A percentile compares a stretch with the other conserved stretches of the same genome.
phyloP scores from a whole-genome alignment of 257 asterid genomes.

The Nyctanthes arbortristis region DNA sequence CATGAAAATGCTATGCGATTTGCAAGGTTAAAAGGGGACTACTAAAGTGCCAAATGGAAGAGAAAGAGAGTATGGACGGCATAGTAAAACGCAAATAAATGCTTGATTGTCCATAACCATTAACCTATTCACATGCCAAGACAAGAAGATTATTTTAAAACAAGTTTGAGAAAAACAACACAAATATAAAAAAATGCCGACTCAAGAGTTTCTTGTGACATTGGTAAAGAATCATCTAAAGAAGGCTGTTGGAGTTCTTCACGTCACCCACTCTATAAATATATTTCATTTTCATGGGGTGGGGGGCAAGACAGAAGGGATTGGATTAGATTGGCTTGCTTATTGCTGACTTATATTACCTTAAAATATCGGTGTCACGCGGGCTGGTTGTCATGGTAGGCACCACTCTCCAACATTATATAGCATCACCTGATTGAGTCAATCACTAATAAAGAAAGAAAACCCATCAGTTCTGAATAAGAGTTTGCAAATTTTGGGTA shows the following conservation, averaged over 20 bases:
- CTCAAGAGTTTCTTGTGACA: conserved; percentile 59
- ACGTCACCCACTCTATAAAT: conserved; percentile 54
- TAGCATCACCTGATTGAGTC: conserved; percentile 33
- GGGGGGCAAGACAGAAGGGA: too few relatives aligned
- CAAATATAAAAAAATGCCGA: conserved; percentile 48
- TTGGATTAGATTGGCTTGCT: conserved; percentile 21
- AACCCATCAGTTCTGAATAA: conserved; percentile 8
- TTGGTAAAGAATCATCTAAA: conserved; percentile 41
- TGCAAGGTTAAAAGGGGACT: conserved; percentile 20
- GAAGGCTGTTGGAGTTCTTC: conserved; percentile 57
- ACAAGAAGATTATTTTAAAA: background rate
- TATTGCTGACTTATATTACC: background rate
- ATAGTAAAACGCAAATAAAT: conserved; percentile 24
- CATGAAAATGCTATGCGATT: conserved; percentile 9
- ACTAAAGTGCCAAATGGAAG: conserved; percentile 50
- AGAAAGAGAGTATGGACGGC: conserved; percentile 44
- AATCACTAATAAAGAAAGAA: conserved; percentile 21
- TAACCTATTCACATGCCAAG: conserved; percentile 17
- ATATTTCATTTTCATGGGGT: conserved; percentile 21
- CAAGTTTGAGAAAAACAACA: background rate
- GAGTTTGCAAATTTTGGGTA: conserved; percentile 24
- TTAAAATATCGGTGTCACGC: background rate
- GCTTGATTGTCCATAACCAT: conserved; percentile 17
- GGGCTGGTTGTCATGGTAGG: conserved; percentile 28
- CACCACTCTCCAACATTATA: conserved; percentile 19